These are phyloP conservation scores for Lactarius indigo DNA, from an alignment of 768 basidiomycete genomes.

Conservation along the genomic window DNA sequence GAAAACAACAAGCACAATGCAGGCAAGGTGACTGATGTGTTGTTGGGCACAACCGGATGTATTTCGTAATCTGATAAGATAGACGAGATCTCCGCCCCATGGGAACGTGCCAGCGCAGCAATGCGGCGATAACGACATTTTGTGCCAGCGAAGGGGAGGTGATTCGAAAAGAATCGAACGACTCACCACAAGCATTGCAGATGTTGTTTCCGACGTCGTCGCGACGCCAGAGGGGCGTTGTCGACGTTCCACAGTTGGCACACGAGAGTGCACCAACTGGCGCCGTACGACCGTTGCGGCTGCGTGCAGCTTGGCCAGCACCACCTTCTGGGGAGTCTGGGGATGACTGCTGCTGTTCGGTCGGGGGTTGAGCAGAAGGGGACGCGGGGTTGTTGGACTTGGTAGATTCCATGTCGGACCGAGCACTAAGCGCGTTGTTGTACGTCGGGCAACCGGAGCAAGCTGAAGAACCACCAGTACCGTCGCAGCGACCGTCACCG, in stretches of 20 bases:
- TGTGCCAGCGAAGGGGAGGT: slow-evolving; percentile 26
- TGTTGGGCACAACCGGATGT: slow-evolving; percentile 33
- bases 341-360: slow-evolving; percentile 16
- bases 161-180: slow-evolving; percentile 22
- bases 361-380: slow-evolving; percentile 28
- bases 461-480: slow-evolving; percentile 88
- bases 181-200: slow-evolving; percentile 92
- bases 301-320: slow-evolving; percentile 14
- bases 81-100: slow-evolving; percentile 16
- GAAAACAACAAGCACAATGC: slow-evolving; percentile 14
- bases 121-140: slow-evolving; percentile 15
- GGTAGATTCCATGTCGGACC: slow-evolving; percentile 38
- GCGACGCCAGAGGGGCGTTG: slow-evolving; percentile 86
- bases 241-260: slow-evolving; percentile 85
- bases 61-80: slow-evolving; percentile 33
- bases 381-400: slow-evolving; percentile 27
- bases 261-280: slow-evolving; percentile 76
- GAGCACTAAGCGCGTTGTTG: slow-evolving; percentile 69
- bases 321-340: slow-evolving; percentile 22
- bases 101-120: slow-evolving; percentile 23
- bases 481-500: slow-evolving; percentile 96
- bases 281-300: slow-evolving; percentile 30
- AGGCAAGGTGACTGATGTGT: not conserved
- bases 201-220: slow-evolving; percentile 91
- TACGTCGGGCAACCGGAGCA: slow-evolving; percentile 96